Base-by-base conservation (phyloP, 768 basidiomycete species). In the Mrakia blollopis region DNA sequence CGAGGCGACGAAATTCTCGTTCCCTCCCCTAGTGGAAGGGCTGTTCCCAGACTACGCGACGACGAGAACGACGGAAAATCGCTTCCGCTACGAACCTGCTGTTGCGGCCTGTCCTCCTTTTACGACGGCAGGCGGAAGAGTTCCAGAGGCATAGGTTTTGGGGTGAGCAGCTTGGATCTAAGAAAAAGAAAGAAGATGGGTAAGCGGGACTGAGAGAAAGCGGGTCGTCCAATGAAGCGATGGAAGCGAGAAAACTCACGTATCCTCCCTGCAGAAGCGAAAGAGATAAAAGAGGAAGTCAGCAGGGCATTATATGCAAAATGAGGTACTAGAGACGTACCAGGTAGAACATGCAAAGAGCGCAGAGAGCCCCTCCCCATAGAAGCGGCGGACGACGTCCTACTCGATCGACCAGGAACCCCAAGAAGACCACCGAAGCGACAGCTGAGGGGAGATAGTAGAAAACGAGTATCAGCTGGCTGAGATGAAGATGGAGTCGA, bases 311-410 rank as follows among this genome's bases (percentile, higher is more conserved):
- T 2, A 50, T 16, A 50, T 9, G 2, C 2, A 1, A 50, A 50
- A 35, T 50, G 35, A 10, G 69, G 16, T 0, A 60, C 71, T 7
- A 54, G 3, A 50, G 9, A 39, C 35, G 54, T 47, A 44, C 86
- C 73, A 87, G 84, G 78, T 85, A 86, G 71, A 84, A 86, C 84
- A 87, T 85, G 35, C 82, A 84, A 21, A 77, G 35, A 0, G 84
- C 82, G 32, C 86, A 86, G 8, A 84, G 83, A 5, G 84, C 75
- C 9, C 85, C 85, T 13, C 87, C 87, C 30, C 83, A 76, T 47
- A 88, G 83, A 77, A 87, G 83, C 2, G 86, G 78, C 0, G 78
- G 78, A 0, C 86, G 83, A 7, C 87, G 82, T 1, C 87, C 87
- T n/a, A 85, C 81, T 23, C 80, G 79, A 77, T 87, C 86, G 62